These are phyloP conservation scores for Neocatenulostroma microsporum DNA, from an alignment of 2,329 filamentous ascomycete genomes.

Conservation along the genomic window DNA sequence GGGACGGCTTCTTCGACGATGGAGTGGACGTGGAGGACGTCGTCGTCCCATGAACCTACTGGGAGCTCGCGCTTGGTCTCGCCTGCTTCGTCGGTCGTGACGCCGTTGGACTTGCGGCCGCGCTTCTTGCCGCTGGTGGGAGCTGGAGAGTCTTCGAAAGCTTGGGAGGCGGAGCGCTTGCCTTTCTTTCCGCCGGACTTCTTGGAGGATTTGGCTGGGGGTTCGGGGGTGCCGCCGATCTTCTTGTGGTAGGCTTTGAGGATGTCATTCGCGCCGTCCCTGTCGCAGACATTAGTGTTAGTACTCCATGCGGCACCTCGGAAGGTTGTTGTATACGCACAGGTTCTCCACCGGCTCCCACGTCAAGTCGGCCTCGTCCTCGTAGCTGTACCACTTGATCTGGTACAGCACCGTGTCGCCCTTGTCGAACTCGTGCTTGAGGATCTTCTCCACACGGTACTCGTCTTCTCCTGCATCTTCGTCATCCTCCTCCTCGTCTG, in stretches of 20 bases:
- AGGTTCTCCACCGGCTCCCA: conserved; percentile 75
- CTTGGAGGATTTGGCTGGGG: conserved; percentile 18
- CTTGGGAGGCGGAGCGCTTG: conserved; percentile 17
- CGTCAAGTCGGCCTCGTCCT: conserved; percentile 60
- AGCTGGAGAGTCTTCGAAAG: conserved; percentile 21
- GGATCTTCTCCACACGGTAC: conserved; percentile 67
- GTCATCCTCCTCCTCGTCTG: conserved; percentile 31
- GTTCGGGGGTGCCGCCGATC: conserved; percentile 54
- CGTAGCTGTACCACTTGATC: conserved; percentile 76
- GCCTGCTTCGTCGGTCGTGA: conserved; percentile 13
- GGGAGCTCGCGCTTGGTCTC: conserved; percentile 54
- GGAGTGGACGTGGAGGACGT: conserved; percentile 62
- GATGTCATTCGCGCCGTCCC: conserved; percentile 41
- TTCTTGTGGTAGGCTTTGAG: conserved; percentile 56
- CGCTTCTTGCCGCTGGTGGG: conserved; percentile 18
- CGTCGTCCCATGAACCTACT: conserved; percentile 67
- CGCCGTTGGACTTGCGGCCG: conserved; percentile 23
- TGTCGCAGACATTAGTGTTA: conserved; percentile 5
- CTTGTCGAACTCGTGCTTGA: conserved; percentile 55
- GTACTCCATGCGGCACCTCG: not conserved
- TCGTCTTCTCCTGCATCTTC: conserved; percentile 47
- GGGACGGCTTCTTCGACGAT: conserved; percentile 52
- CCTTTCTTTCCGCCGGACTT: conserved; percentile 10
- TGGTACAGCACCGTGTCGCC: conserved; percentile 53
- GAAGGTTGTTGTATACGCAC: conserved; percentile 32